Evolutionary conservation across 2,329 filamentous ascomycete species (phyloP), one percentile per base, ranked within the genome.

Genomic region (Phialophora chinensis): DNA sequence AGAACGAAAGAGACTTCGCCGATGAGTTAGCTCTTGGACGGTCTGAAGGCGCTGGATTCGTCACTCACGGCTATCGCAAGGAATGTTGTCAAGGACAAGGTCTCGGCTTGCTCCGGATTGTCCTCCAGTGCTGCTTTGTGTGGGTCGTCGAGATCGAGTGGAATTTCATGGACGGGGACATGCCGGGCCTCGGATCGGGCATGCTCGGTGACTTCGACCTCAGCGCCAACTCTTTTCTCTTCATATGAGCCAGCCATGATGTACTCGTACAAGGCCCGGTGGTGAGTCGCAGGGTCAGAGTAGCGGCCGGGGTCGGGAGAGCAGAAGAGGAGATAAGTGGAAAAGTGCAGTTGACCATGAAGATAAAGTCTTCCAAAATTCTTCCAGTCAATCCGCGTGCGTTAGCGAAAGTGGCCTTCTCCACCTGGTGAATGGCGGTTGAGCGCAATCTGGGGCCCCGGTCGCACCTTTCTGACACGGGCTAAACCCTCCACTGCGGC

Each of bases 121-220:
- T 67, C 65, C 55, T 67, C 67, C 33, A 69, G 49, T 8, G 67
- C 67, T 10, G 67, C 67, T 14, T 63, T 54, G 52, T 69, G 65
- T 6, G 67, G 67, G 35, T 69, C 65, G 14, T 67, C 65, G 25
- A 69, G 53, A 27, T 66, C 67, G 5, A 63, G 59, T 1, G 63
- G 63, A n/a, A 60, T 50, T 23, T 60, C 57, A 25, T 60, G 57
- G 23, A 60, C 12, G 5, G 17, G 23, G 4, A 60, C 42, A 50
- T 60, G 57, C 3, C 57, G 42, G 33, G 57, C 57, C 42, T 60
- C 57, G 27, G 57, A 60, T 23, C 57, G 42, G 31, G 57, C 23
- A 6, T 50, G 38, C 31, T 60, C 57, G 10, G 31, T 20, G n/a
- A 50, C 27, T 47, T 50, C 57, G 38, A 60, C 42, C 31, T 50